Percentiles rank a stretch among this genome's conserved stretches.
phyloP scores from a whole-genome alignment of 2,329 filamentous ascomycete species.

The Aspergillus sp. region DNA sequence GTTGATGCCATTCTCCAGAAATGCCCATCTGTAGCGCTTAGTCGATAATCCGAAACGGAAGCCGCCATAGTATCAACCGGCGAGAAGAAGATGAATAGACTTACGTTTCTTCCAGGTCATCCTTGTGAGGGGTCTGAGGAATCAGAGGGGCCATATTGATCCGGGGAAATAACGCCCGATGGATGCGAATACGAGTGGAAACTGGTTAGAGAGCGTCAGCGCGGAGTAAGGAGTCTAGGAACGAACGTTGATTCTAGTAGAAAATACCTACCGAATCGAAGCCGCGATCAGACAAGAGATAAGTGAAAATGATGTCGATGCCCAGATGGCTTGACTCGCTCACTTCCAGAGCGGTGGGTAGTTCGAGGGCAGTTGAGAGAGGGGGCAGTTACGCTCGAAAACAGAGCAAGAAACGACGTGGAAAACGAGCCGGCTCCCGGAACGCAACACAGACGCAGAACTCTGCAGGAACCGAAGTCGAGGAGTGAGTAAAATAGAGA shows the following conservation, averaged over 20 bases:
- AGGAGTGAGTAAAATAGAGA: conserved; percentile 1
- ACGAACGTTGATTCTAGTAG: background rate
- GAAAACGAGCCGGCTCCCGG: background rate
- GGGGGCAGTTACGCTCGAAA: background rate
- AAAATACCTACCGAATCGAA: background rate
- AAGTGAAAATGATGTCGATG: background rate
- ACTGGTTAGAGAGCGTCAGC: background rate
- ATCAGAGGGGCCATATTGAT: conserved; percentile 38
- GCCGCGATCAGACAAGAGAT: background rate
- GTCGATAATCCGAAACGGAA: conserved; percentile 4
- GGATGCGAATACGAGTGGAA: background rate
- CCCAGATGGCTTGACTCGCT: background rate
- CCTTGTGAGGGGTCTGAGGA: conserved; percentile 53
- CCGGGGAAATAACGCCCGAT: conserved; percentile 1
- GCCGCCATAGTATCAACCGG: background rate
- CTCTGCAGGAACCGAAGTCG: background rate
- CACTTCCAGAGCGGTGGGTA: conserved; percentile 8
- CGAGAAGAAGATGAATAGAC: conserved; percentile 27
- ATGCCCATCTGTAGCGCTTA: conserved; percentile 69
- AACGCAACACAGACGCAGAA: background rate
- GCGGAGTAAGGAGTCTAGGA: background rate
- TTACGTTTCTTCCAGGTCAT: conserved; percentile 63
- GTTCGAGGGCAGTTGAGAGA: background rate
- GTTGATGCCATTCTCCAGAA: conserved; percentile 82
- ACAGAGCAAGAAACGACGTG: background rate